These are phyloP conservation scores for Nicotiana noctiflora DNA, from an alignment of 257 asterid genomes.

Conservation along the genomic window DNA sequence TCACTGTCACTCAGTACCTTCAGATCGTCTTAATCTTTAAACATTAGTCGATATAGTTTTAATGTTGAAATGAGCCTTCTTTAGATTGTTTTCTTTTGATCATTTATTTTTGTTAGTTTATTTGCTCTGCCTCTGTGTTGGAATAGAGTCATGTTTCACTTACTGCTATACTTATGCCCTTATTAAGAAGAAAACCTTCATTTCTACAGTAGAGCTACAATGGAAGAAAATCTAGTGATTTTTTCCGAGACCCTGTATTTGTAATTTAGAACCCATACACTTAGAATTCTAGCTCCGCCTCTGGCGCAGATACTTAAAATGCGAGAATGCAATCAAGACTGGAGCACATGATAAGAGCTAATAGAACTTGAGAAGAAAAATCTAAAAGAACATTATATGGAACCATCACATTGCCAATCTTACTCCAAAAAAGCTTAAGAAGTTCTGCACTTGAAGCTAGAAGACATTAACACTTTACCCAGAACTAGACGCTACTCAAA, in stretches of 20 bases:
- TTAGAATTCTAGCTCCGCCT: no score
- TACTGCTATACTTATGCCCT: no score
- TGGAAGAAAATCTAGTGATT: no score
- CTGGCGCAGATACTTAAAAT: no score
- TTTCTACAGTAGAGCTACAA: no score
- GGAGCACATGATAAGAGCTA: neutral
- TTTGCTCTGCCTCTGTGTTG: neutral
- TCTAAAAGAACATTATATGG: neutral
- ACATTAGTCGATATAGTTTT: neutral
- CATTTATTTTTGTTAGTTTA: neutral
- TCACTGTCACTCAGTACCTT: neutral
- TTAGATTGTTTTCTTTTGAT: neutral
- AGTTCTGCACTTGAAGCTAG: neutral
- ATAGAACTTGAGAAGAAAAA: neutral
- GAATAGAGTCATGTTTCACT: no score
- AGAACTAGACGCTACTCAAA: neutral
- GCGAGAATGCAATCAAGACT: neutral
- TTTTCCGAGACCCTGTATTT: no score
- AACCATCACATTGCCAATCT: neutral
- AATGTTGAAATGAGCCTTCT: neutral
- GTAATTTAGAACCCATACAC: no score
- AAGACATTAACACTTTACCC: neutral
- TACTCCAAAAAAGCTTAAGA: neutral
- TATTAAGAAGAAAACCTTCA: no score
- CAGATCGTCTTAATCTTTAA: neutral